A percentile compares a stretch with the other conserved stretches of the same genome.
Evolutionary conservation across 225 moss, liverwort and hornwort species (phyloP).

Genomic region (Marchantia paleacea): DNA sequence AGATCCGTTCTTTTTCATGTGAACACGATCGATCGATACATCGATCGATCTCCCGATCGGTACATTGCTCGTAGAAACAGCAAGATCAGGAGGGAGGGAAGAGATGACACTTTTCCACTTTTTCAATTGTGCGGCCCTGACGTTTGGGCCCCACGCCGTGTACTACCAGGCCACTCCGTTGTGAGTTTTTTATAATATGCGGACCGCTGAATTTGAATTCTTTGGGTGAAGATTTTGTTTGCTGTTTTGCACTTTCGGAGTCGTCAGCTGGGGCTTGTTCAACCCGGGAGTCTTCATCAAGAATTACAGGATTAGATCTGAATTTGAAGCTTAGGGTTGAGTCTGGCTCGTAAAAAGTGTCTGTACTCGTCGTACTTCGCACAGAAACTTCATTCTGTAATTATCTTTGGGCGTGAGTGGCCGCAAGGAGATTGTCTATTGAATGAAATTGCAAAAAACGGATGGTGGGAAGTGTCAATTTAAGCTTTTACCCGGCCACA

Average conservation of each 20-base stretch:
- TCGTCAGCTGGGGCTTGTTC: neutral
- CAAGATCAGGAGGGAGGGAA: neutral
- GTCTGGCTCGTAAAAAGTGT: too few relatives aligned
- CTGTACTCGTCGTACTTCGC: too few relatives aligned
- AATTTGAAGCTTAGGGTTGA: neutral
- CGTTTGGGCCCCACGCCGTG: slow-evolving; percentile 94
- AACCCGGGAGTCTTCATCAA: neutral
- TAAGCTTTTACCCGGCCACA: too few relatives aligned
- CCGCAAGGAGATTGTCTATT: too few relatives aligned
- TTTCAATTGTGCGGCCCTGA: slow-evolving; percentile 87
- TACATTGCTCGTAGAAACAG: neutral
- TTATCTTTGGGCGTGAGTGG: too few relatives aligned
- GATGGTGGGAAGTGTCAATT: too few relatives aligned
- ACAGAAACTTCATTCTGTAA: too few relatives aligned
- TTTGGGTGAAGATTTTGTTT: neutral
- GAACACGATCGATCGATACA: neutral
- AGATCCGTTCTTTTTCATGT: slow-evolving; percentile 7
- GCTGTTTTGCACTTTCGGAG: neutral
- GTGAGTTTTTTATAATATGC: slow-evolving; percentile 19
- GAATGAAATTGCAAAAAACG: too few relatives aligned
- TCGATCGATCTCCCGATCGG: neutral
- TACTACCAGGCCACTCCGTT: slow-evolving; percentile 86
- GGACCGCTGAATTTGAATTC: neutral
- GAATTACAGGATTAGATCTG: neutral
- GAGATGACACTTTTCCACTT: slow-evolving; percentile 89